Percentiles rank a stretch among this genome's conserved stretches.
These are phyloP conservation scores for Zygosaccharomyces pseudobailii DNA, from an alignment of 1,139 yeast species.

Conservation along the genomic window DNA sequence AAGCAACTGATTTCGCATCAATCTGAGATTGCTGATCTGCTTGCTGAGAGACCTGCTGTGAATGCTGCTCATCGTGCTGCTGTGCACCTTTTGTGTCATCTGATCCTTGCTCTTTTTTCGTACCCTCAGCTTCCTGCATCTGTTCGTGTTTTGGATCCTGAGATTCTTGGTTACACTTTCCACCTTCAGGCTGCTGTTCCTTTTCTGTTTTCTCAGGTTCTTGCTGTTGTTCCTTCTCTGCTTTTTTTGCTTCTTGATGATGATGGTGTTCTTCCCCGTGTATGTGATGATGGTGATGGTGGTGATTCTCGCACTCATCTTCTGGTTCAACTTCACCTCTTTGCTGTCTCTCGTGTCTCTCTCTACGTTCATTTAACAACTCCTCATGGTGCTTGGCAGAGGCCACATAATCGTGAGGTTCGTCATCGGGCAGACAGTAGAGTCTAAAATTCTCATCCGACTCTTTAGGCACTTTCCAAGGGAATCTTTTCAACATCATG, in stretches of 20 bases:
- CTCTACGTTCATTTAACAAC: conserved; percentile 34
- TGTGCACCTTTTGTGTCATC: not conserved
- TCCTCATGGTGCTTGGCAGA: conserved; percentile 47
- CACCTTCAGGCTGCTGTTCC: not conserved
- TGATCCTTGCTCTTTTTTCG: not conserved
- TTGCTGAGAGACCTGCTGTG: not conserved
- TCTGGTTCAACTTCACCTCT: conserved; percentile 4
- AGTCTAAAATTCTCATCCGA: conserved; percentile 83
- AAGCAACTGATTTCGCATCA: conserved; percentile 16
- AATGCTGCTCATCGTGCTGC: conserved; percentile 1
- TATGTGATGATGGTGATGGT: conserved; percentile 5
- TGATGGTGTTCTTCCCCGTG: not conserved
- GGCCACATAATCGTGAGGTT: conserved; percentile 41
- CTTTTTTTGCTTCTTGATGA: conserved; percentile 3
- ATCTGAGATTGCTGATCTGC: not conserved
- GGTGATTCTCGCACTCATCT: not conserved
- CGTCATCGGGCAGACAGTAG: conserved; percentile 43
- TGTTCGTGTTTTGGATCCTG: conserved; percentile 2
- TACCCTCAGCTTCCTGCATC: conserved; percentile 2
- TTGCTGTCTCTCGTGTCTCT: conserved; percentile 16
- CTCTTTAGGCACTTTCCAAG: conserved; percentile 91
- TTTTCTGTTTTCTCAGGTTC: not conserved
- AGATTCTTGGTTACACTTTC: not conserved
- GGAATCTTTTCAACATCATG: conserved; percentile 89
- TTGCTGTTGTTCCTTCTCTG: not conserved